Evolutionary conservation across 345 rosid species (phyloP), one percentile per base, ranked within the genome.

Genomic region (Cardamine resedifolia): DNA sequence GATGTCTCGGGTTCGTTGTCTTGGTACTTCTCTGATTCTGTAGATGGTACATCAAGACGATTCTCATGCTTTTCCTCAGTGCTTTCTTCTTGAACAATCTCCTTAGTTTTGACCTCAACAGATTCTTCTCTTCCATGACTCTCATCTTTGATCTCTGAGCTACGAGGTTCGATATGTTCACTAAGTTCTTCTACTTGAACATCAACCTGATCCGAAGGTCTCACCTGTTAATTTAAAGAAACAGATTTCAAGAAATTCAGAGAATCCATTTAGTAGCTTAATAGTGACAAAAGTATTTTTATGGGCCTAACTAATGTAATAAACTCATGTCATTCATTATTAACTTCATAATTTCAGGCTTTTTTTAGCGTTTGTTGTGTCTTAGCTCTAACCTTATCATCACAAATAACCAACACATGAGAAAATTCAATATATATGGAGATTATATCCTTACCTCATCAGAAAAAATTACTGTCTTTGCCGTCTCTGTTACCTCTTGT

Each of bases 371-470:
- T 26, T 20, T 5, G 20, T 20, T 12, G 20, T 30, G 14, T 48
- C 43, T 64, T 47, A 44, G 20, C 11, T 39, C 20, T 39, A 67
- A 39, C 20, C 14, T 18, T 10, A 16, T 16, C 28, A 53, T 53
- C 39, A 26, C 20, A 24, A 16, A 52, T 2, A 2, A 16, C 4
- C 39, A 67, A 0, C 52, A 55, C 31, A 56, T 19, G 15, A 19
- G 16, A 28, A 57, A 45, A 23, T 0, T 0, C 24, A 34, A 10
- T 48, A 26, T 36, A 7, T 36, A 49, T 52, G 33, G 30, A 62
- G 10, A 49, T 7, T 4, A 39, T 51, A 51, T 77, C 21, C 68
- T 68, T 70, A 84, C 90, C 88, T 82, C 80, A 65, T 83, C 65
- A 30, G 81, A 59, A 47, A 65, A 58, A 59, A 76, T 81, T 62